Conservation (phyloP, 176 grass and related monocot species). For the Phoenix dactylifera region DNA sequence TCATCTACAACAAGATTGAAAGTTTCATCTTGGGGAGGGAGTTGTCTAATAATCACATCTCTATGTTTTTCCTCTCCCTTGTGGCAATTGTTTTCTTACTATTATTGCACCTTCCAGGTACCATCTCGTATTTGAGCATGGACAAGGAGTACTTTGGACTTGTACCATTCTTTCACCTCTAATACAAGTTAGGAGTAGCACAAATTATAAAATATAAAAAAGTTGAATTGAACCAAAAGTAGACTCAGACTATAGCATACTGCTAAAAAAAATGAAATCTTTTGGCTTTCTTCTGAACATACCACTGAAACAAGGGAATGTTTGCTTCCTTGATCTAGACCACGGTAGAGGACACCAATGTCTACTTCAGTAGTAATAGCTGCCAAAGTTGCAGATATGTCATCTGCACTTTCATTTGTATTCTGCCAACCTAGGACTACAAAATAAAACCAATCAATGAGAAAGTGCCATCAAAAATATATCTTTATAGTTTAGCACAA, state of each 20-base stretch:
- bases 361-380: constrained; percentile 81
- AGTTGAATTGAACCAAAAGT: background rate
- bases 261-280: background rate
- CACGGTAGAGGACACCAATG: constrained; percentile 65
- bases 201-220: too few relatives aligned
- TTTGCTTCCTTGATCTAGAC: constrained; percentile 74
- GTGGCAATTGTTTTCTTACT: too few relatives aligned
- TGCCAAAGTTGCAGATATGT: constrained; percentile 93
- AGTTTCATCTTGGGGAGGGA: too few relatives aligned
- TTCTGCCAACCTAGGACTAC: constrained; percentile 97
- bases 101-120: too few relatives aligned
- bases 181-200: too few relatives aligned
- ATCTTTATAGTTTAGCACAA: too few relatives aligned
- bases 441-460: constrained; percentile 18
- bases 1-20: too few relatives aligned
- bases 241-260: background rate
- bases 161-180: too few relatives aligned
- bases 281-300: constrained; percentile 13
- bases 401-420: constrained; percentile 76
- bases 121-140: too few relatives aligned
- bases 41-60: too few relatives aligned
- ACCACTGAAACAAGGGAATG: constrained; percentile 91
- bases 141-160: too few relatives aligned
- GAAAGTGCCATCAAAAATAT: constrained; percentile 15
- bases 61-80: too few relatives aligned